A percentile compares a stretch with the other conserved stretches of the same genome.
These are phyloP conservation scores for Apodospora peruviana DNA, from an alignment of 495 filamentous ascomycete species.

Conservation along the genomic window DNA sequence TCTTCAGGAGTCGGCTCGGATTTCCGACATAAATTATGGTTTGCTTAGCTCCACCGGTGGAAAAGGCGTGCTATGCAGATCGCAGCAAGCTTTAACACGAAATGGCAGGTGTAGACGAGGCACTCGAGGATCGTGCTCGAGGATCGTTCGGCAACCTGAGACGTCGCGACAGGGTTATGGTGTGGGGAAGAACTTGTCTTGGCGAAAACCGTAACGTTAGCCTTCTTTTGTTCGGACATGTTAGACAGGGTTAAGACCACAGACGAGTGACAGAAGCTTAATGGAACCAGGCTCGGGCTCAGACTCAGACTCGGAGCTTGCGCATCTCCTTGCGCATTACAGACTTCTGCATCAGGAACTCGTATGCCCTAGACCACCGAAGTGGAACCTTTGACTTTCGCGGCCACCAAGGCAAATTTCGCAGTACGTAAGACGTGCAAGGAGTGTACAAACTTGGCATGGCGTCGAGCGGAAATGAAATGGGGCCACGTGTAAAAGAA, in stretches of 20 bases:
- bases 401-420: neutral
- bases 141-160: slow-evolving; percentile 12
- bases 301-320: no score
- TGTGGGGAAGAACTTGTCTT: slow-evolving; percentile 9
- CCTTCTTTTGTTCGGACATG: neutral
- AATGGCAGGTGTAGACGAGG: slow-evolving; percentile 2
- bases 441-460: no score
- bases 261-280: slow-evolving; percentile 20
- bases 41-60: slow-evolving; percentile 1
- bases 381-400: neutral
- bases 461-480: no score
- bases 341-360: neutral
- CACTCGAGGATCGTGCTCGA: neutral
- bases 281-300: slow-evolving; percentile 6
- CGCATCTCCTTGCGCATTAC: slow-evolving; percentile 1
- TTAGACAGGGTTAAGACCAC: neutral
- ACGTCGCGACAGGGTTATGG: slow-evolving; percentile 14
- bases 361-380: neutral
- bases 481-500: no score
- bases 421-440: no score
- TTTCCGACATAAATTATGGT: slow-evolving; percentile 11
- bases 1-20: slow-evolving; percentile 11
- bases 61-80: slow-evolving; percentile 6
- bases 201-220: slow-evolving; percentile 11
- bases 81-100: slow-evolving; percentile 7